Evolutionary conservation across 108 stramenopile genomes (phyloP), one percentile per base, ranked within the genome.

Genomic region (Discostella pseudostelligera): DNA sequence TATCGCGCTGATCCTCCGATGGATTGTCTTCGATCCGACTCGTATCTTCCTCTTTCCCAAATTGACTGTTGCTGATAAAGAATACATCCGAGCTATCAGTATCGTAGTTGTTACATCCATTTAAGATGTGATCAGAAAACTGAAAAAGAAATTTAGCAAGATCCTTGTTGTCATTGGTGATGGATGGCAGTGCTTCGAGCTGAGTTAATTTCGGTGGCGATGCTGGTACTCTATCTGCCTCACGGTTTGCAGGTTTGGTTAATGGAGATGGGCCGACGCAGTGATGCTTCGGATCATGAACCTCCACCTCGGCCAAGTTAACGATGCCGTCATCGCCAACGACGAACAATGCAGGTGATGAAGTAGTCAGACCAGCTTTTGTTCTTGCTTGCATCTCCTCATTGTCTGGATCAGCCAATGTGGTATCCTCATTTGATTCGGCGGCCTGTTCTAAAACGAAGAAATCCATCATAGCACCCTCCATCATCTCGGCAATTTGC

Each of bases 21-120:
- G 5, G 32, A 32, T 32, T 32, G 32, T 5, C 32, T 3, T 4
- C 32, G 32, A 32, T 4, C 9, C n/a, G 32, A 19, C 9, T 5
- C 1, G 26, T 32, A 3, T 56, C 55, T 39, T 37, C 55, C 32
- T 39, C 55, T 32, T 35, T 56, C n/a, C 55, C 35, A 19, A 56
- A 56, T 1, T 56, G 55, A 35, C 55, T 56, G 17, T 56, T 35
- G 55, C 32, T 37, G 14, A 56, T 39, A 9, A 20, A 56, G 9
- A 56, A 56, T 7, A 56, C 35, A 17, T 56, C 55, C 16, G 55
- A 56, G 20, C 35, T 56, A 4, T 56, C 35, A 37, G 1, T 37
- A 20, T 56, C 37, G 55, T 56, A 39, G 32, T 56, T n/a, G n/a
- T 56, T 19, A n/a, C 55, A 56, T 39, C 55, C 55, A 56, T 26